phyloP scores from a whole-genome alignment of 768 basidiomycete species.

The Auriculariales sp. region DNA sequence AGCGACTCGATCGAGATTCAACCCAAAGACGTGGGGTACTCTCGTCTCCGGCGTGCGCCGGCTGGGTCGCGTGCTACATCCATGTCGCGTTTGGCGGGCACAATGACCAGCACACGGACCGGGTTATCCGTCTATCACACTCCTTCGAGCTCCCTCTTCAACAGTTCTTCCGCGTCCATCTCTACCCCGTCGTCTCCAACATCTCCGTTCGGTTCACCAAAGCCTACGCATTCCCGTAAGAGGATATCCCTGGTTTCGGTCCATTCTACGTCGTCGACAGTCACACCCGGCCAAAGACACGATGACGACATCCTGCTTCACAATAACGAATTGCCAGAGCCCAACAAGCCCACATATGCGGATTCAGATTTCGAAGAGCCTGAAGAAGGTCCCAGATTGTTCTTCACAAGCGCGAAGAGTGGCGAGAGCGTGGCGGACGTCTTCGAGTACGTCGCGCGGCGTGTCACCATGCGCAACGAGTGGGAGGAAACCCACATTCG shows the following conservation, averaged over 20 bases:
- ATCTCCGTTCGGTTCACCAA: conserved; percentile 1
- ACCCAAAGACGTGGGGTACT: no score
- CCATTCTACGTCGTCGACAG: conserved; percentile 8
- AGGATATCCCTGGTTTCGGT: conserved; percentile 4
- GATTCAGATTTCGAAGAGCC: conserved; percentile 5
- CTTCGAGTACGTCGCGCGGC: conserved; percentile 59
- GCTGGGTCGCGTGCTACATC: conserved; percentile 34
- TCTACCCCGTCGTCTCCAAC: conserved; percentile 31
- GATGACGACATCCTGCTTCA: not conserved
- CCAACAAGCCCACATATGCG: conserved; percentile 8
- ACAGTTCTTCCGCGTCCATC: conserved; percentile 35
- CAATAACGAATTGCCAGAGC: no score
- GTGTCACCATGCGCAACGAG: conserved; percentile 51
- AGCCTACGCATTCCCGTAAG: conserved; percentile 9
- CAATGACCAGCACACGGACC: conserved; percentile 42
- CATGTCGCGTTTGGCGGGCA: conserved; percentile 29
- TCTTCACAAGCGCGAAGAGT: conserved; percentile 68
- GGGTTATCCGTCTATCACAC: conserved; percentile 58
- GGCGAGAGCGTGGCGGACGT: conserved; percentile 56
- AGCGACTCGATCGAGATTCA: no score
- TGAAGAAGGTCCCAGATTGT: conserved; percentile 45
- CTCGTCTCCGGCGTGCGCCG: no score
- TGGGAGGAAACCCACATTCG: conserved; percentile 33
- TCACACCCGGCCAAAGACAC: conserved; percentile 1
- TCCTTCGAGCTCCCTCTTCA: conserved; percentile 62